Conservation (phyloP, 441 rosid species). For the Daphne laureola region DNA sequence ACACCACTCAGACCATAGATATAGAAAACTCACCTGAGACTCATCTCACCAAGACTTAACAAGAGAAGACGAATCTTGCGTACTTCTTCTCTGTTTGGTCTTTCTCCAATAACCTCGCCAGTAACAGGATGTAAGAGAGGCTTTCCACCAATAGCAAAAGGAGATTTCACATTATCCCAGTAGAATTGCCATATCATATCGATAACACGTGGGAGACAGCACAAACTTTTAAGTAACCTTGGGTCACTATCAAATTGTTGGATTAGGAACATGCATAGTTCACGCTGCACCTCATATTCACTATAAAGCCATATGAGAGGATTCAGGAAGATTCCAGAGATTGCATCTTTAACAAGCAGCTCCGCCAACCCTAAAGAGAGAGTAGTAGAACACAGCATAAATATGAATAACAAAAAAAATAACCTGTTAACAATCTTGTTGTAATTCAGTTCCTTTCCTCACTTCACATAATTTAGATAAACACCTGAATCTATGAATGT, state of each 20-base stretch:
- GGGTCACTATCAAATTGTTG: slow-evolving; percentile 92
- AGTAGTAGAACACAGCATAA: not conserved
- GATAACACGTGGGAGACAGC: slow-evolving; percentile 77
- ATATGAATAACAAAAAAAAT: not conserved
- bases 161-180: slow-evolving; percentile 79
- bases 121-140: slow-evolving; percentile 76
- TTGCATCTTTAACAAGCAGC: slow-evolving; percentile 80
- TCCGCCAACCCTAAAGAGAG: slow-evolving; percentile 64
- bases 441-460: too few relatives aligned
- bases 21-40: slow-evolving; percentile 56
- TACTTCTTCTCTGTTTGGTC: slow-evolving; percentile 84
- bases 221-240: slow-evolving; percentile 66
- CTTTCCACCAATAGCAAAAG: slow-evolving; percentile 63
- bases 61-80: slow-evolving; percentile 94
- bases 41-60: slow-evolving; percentile 97
- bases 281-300: slow-evolving; percentile 84
- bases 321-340: slow-evolving; percentile 85
- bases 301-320: slow-evolving; percentile 91
- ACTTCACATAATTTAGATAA: too few relatives aligned
- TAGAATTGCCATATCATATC: slow-evolving; percentile 81
- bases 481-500: too few relatives aligned
- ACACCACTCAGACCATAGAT: not conserved
- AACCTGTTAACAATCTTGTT: not conserved
- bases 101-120: slow-evolving; percentile 54
- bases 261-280: slow-evolving; percentile 90